These are phyloP conservation scores for Rhododendron mucronatum DNA, from an alignment of 148 eudicot genomes.

Conservation along the genomic window DNA sequence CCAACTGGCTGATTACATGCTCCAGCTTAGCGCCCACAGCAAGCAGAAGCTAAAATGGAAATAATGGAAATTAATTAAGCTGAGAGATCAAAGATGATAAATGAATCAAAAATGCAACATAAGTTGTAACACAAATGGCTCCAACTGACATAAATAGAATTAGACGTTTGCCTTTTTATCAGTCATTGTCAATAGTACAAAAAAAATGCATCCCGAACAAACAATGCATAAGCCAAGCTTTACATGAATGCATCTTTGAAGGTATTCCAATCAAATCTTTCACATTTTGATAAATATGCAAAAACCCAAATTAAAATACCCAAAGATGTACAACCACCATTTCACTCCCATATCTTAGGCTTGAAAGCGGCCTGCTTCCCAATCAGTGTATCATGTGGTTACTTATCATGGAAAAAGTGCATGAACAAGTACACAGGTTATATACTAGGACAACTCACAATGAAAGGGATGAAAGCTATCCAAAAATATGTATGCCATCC, in stretches of 20 bases:
- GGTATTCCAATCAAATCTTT: not conserved
- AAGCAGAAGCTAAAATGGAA: not conserved
- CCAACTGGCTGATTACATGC: not conserved
- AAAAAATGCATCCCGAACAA: not conserved
- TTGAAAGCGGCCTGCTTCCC: not conserved
- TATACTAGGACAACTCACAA: not conserved
- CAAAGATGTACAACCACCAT: not conserved
- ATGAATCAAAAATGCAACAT: not conserved
- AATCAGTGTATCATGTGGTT: not conserved
- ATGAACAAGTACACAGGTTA: not conserved
- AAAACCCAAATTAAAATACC: not conserved
- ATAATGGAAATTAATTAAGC: not conserved
- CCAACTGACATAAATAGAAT: not conserved
- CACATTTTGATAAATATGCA: not conserved
- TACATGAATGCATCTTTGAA: not conserved
- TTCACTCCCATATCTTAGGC: not conserved
- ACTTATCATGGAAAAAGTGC: not conserved
- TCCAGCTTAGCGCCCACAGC: constrained; percentile 2
- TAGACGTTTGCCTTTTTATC: not conserved
- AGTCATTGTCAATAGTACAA: not conserved
- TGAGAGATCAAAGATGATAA: not conserved
- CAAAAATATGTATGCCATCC: constrained; percentile 99
- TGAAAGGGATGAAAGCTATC: constrained; percentile 85
- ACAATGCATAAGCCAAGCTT: not conserved
- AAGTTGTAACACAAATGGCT: not conserved